Percentiles rank a stretch among this genome's conserved stretches.
Conservation (phyloP, 164 flowering plant species). For the Vitis amurensis region DNA sequence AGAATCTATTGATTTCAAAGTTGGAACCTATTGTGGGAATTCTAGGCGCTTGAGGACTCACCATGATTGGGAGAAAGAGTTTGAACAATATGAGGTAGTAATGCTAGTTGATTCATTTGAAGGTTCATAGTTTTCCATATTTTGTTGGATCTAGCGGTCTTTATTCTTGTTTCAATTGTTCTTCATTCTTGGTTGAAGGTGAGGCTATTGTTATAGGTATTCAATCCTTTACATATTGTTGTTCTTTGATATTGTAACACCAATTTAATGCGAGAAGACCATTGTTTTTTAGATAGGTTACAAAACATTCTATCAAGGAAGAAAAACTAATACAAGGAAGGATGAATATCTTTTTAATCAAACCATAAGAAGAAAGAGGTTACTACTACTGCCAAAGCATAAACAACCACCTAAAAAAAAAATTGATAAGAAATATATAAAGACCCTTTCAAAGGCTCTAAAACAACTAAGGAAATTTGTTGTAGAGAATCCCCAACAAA, state of each 20-base stretch:
- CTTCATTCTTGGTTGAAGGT: background rate
- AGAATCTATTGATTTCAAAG: slow-evolving; percentile 68
- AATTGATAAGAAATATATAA: too few relatives aligned
- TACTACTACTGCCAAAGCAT: too few relatives aligned
- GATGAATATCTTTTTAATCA: too few relatives aligned
- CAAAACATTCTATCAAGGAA: too few relatives aligned
- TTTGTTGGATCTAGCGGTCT: background rate
- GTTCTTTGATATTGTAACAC: background rate
- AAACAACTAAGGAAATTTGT: too few relatives aligned
- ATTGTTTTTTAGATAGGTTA: too few relatives aligned
- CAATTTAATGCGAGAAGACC: too few relatives aligned
- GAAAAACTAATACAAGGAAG: too few relatives aligned
- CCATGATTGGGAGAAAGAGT: slow-evolving; percentile 72
- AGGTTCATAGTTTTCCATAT: background rate
- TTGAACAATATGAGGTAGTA: slow-evolving; percentile 73
- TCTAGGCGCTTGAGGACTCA: slow-evolving; percentile 51
- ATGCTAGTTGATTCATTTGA: background rate
- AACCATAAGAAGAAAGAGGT: too few relatives aligned
- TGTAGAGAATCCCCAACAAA: too few relatives aligned
- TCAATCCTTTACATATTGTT: background rate
- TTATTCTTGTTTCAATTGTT: background rate
- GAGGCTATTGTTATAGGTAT: background rate
- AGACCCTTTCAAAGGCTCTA: too few relatives aligned
- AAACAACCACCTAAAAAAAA: too few relatives aligned
- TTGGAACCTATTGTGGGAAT: slow-evolving; percentile 57